Percentiles rank a stretch among this genome's conserved stretches.
Conservation (phyloP, 2,329 filamentous ascomycete genomes). For the Colletotrichum shisoi region DNA sequence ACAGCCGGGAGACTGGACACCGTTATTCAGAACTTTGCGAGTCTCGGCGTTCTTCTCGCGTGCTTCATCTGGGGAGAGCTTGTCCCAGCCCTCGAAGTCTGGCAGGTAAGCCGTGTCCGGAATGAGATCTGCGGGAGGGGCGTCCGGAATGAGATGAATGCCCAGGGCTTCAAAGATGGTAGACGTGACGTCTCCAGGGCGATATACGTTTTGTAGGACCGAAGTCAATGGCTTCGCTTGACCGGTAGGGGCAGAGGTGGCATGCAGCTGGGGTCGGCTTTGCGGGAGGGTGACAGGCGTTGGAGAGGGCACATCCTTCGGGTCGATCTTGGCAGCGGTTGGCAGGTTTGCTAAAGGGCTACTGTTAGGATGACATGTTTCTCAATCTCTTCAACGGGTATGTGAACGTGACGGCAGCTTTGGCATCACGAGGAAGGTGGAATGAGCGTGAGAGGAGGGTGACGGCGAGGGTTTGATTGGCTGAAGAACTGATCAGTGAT, state of each 20-base stretch:
- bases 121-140: constrained; percentile 58
- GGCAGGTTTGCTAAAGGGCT: constrained; percentile 43
- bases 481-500: not conserved
- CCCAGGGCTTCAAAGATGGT: constrained; percentile 66
- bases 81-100: constrained; percentile 62
- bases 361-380: constrained; percentile 30
- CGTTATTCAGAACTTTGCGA: constrained; percentile 59
- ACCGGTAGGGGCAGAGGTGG: constrained; percentile 36
- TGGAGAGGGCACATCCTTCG: constrained; percentile 63
- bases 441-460: not conserved
- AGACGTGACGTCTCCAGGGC: constrained; percentile 58
- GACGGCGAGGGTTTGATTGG: constrained; percentile 4
- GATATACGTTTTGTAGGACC: constrained; percentile 63
- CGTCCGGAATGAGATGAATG: constrained; percentile 62
- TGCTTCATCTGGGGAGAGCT: constrained; percentile 59
- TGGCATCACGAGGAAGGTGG: not conserved
- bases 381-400: too few relatives aligned
- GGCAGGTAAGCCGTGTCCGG: constrained; percentile 64
- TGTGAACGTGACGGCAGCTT: not conserved
- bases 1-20: constrained; percentile 64
- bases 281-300: constrained; percentile 63
- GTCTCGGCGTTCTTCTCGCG: constrained; percentile 59
- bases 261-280: constrained; percentile 47
- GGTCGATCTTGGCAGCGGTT: constrained; percentile 47
- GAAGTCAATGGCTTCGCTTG: constrained; percentile 54